Conservation (phyloP, 78 protist genomes). For the Neovahlkampfia damariscottae region DNA sequence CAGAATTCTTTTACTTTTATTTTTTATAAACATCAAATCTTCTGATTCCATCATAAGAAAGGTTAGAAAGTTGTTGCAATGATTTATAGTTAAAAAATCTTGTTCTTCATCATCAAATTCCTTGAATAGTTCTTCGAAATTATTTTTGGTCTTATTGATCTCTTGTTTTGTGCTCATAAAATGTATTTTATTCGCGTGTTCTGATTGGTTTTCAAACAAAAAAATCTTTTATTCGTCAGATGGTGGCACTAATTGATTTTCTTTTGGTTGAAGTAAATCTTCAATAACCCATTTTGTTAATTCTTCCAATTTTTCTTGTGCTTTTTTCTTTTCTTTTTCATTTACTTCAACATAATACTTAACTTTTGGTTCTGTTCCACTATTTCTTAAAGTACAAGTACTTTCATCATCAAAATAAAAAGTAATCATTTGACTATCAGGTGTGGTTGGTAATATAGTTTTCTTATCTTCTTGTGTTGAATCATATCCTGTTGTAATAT, state of each 20-base stretch:
- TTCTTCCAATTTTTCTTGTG: not conserved
- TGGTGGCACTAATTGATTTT: not conserved
- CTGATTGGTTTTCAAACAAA: no score
- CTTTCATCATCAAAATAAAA: conserved; percentile 77
- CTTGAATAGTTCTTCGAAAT: no score
- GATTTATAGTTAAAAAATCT: no score
- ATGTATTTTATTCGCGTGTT: no score
- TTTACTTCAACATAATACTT: conserved; percentile 67
- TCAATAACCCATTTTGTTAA: not conserved
- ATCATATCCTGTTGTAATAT: conserved; percentile 71
- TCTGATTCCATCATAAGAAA: no score
- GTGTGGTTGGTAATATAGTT: not conserved
- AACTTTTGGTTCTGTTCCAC: conserved; percentile 98
- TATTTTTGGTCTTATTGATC: no score
- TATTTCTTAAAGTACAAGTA: conserved; percentile 79
- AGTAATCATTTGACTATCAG: conserved; percentile 79
- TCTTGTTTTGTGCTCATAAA: no score
- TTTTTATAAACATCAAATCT: no score
- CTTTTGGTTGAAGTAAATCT: not conserved
- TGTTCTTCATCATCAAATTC: no score
- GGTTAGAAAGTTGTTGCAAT: no score
- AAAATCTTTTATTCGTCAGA: not conserved
- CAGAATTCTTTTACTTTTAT: no score
- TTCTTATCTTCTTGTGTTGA: conserved; percentile 20
- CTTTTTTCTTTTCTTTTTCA: not conserved